Evolutionary conservation across 441 rosid species (phyloP).

Genomic region (Adansonia gregorii): DNA sequence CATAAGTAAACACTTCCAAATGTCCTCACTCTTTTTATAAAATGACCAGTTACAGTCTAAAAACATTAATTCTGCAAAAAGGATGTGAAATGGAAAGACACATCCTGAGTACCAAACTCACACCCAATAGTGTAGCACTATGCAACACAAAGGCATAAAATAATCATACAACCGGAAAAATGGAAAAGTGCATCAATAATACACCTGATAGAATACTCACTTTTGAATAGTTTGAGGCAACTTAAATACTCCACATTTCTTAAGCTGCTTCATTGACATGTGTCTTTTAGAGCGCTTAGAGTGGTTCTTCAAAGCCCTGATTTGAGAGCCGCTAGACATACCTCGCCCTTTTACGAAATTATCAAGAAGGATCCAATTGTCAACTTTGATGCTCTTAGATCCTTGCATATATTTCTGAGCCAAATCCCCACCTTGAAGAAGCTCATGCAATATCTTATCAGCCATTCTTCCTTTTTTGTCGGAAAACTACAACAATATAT

Average conservation of each 20-base stretch:
- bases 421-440: slow-evolving; percentile 78
- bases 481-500: slow-evolving; percentile 46
- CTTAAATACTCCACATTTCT: slow-evolving; percentile 62
- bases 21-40: slow-evolving; percentile 14
- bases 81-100: not conserved
- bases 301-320: slow-evolving; percentile 47
- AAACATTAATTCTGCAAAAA: not conserved
- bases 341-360: slow-evolving; percentile 58
- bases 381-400: slow-evolving; percentile 61
- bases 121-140: not conserved
- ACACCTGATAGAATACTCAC: slow-evolving; percentile 45
- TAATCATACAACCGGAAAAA: not conserved
- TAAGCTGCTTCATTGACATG: slow-evolving; percentile 78
- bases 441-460: slow-evolving; percentile 67
- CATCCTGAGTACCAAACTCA: not conserved
- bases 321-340: slow-evolving; percentile 45
- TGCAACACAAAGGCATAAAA: not conserved
- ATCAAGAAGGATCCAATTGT: slow-evolving; percentile 80
- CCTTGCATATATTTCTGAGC: slow-evolving; percentile 81
- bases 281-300: slow-evolving; percentile 78
- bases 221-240: slow-evolving; percentile 57
- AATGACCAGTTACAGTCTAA: not conserved
- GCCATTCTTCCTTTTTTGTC: slow-evolving; percentile 56
- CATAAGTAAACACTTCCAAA: not conserved
- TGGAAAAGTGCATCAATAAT: slow-evolving; percentile 1